Evolutionary conservation across 1,139 yeast genomes (phyloP), one percentile per base, ranked within the genome.

Genomic region (Zygotorulaspora mrakii): DNA sequence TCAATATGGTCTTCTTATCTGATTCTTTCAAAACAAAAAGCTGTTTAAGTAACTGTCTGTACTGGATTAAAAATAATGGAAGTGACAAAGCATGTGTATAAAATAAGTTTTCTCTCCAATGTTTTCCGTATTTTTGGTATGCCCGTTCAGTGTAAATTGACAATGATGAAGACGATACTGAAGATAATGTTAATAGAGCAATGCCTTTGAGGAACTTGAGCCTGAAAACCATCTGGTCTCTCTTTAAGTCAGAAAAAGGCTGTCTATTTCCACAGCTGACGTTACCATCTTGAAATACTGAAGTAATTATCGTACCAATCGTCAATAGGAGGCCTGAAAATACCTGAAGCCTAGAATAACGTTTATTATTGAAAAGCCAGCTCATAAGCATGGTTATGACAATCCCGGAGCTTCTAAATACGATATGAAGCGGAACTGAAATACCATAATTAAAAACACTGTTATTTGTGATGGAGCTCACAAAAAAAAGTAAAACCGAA

Each of bases 351-450:
- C 29, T 24, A n/a, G 67, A 61, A 55, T 79, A 81, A 18, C 57
- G 57, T 50, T 73, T 78, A 2, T 71, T 60, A 34, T 67, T 69
- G 25, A 74, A 55, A 2, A 67, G 36, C 46, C 64, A 69, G 2
- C 89, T 87, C 9, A 79, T 64, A 0, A 72, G 28, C 79, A 83
- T 73, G 0, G 85, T 77, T 13, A 78, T 64, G 6, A 77, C 76
- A 0, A 85, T 74, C 1, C 85, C 79, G 4, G 82, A 74, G 6
- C 87, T 79, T 43, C 89, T 62, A 50, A 82, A 70, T 5, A 82
- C 74, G 23, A 82, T 81, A 53, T 82, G 87, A 23, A 80, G 64
- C 0, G 89, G 88, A 21, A 83, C 73, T 2, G 83, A 73, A 17
- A 83, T 68, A 31, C 77, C 69, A 56, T 66, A 79, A 23, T 66